A percentile compares a stretch with the other conserved stretches of the same genome.
These are phyloP conservation scores for Colletotrichum lini DNA, from an alignment of 2,329 filamentous ascomycete species.

Conservation along the genomic window DNA sequence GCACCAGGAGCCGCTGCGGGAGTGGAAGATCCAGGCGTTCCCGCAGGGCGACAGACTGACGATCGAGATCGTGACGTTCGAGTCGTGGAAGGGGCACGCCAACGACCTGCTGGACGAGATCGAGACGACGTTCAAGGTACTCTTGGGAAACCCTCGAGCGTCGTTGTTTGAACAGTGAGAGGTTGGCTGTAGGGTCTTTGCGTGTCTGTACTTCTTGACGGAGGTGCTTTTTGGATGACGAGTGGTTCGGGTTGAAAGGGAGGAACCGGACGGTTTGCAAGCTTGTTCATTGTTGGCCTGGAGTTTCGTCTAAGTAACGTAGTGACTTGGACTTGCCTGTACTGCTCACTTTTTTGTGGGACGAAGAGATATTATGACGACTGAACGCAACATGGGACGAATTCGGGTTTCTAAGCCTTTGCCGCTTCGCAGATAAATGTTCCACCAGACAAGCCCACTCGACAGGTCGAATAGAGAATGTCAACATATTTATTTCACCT, in stretches of 20 bases:
- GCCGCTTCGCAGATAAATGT: too few relatives aligned
- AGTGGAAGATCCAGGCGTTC: conserved; percentile 75
- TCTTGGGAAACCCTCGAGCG: conserved; percentile 55
- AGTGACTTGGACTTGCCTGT: too few relatives aligned
- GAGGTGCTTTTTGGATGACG: not conserved
- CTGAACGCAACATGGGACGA: too few relatives aligned
- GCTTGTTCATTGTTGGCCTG: not conserved
- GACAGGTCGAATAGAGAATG: too few relatives aligned
- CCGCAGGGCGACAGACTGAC: conserved; percentile 65
- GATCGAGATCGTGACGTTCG: conserved; percentile 73
- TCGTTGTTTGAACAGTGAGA: conserved; percentile 47
- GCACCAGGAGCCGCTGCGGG: conserved; percentile 67
- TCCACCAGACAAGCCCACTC: too few relatives aligned
- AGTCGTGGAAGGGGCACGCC: conserved; percentile 68
- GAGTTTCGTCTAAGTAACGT: conserved; percentile 1
- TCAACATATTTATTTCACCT: too few relatives aligned
- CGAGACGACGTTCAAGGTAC: conserved; percentile 55
- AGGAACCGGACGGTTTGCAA: too few relatives aligned
- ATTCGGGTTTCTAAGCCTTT: too few relatives aligned
- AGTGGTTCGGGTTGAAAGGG: not conserved
- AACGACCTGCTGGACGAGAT: conserved; percentile 66
- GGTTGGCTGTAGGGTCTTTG: not conserved
- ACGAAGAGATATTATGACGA: too few relatives aligned
- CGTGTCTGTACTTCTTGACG: conserved; percentile 4
- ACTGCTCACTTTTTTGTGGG: too few relatives aligned